A percentile compares a stretch with the other conserved stretches of the same genome.
Evolutionary conservation across 805 yeast genomes (phyloP).

Genomic region (Jamesozyma gamospora): DNA sequence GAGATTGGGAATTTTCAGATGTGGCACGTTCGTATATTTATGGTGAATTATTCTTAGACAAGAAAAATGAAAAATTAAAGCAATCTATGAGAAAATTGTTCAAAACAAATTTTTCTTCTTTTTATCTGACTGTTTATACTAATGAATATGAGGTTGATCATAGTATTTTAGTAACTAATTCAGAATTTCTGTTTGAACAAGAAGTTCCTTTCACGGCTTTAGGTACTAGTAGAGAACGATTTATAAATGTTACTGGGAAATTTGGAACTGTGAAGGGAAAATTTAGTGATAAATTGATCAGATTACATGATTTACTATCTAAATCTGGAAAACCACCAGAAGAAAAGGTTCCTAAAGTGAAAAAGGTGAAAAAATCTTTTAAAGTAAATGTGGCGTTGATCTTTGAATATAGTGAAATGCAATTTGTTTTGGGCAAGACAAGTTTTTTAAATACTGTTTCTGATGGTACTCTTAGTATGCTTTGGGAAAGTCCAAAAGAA

Average conservation of each 20-base stretch:
- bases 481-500: conserved; percentile 17
- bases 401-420: conserved; percentile 17
- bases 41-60: conserved; percentile 36
- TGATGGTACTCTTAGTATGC: conserved; percentile 13
- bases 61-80: conserved; percentile 5
- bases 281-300: conserved; percentile 16
- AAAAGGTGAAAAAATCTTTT: conserved; percentile 6
- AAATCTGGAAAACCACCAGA: conserved; percentile 2
- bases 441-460: conserved; percentile 8
- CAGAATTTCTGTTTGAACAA: conserved; percentile 12
- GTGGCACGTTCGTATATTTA: conserved; percentile 50
- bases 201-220: conserved; percentile 9
- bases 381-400: conserved; percentile 13
- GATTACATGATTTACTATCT: conserved; percentile 7
- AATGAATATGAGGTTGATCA: conserved; percentile 19
- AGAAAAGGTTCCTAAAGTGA: neutral
- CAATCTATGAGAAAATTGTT: conserved; percentile 8
- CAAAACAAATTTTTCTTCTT: conserved; percentile 14
- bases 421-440: conserved; percentile 11
- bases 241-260: conserved; percentile 16
- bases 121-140: conserved; percentile 20
- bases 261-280: conserved; percentile 21
- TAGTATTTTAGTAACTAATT: conserved; percentile 16
- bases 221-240: conserved; percentile 9
- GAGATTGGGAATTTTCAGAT: conserved; percentile 81